Base-by-base conservation (phyloP, 768 basidiomycete genomes). In the Symmetrospora coprosmae region DNA sequence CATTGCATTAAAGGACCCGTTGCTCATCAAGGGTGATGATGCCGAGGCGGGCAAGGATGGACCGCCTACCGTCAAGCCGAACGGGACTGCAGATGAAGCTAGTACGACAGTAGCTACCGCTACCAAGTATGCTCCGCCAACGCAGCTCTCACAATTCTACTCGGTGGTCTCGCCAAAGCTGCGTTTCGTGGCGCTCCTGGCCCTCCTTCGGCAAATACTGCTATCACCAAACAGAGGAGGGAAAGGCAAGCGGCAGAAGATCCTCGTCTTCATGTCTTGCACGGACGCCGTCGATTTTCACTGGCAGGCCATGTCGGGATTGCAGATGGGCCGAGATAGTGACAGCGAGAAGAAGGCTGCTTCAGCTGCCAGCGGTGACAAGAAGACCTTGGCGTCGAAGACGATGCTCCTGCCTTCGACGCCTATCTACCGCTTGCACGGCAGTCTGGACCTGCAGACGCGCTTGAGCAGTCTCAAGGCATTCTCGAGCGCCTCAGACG, bases 221-320 rank as follows among this genome's bases (percentile, higher is more conserved):
- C 80, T 83, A 71, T 64, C 55, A 2, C 75, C 79, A 34, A n/a
- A 39, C 28, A 14, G 35, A 31, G 71, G 30, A 75, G 75, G 39
- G 46, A 45, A 61, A 34, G 35, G 37, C 38, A 47, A 69, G 67
- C 79, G 79, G 11, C 77, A 77, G 39, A 88, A 86, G 72, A 80
- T 94, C 56, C 88, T 99, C 46, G 88, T 99, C 4, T 99, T 99
- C 73, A 75, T 99, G 63, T 92, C 86, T 66, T 96, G 89, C 68
- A 97, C 90, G 4, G 92, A 96, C 72, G 91, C 94, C 2, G 94
- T 99, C 17, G 92, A 99, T 71, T 96, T 88, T 68, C 89, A 92
- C 70, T 97, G 88, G 87, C 80, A 78, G 49, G 75, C 96, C 21
- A 73, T 97, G 1, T 84, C 83, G 0, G 80, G 81, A 4, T 76